phyloP scores from a whole-genome alignment of 2,329 filamentous ascomycete genomes.

The Alternaria dauci region DNA sequence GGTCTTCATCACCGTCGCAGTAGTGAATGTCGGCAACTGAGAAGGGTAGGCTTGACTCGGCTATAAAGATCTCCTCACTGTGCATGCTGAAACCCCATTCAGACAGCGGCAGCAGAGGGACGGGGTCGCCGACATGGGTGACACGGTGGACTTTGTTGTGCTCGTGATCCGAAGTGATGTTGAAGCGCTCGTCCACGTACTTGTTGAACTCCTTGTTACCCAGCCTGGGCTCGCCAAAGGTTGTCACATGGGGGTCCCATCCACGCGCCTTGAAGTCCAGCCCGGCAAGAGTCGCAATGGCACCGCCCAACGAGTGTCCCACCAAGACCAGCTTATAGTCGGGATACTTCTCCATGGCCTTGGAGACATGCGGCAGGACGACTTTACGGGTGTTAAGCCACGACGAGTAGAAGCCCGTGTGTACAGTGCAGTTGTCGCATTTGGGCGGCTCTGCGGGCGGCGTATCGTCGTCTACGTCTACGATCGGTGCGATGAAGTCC shows the following conservation, averaged over 20 bases:
- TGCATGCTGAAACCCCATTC: constrained; percentile 92
- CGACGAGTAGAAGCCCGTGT: constrained; percentile 85
- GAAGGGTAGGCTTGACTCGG: constrained; percentile 74
- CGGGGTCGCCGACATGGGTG: constrained; percentile 86
- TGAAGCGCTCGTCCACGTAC: constrained; percentile 65
- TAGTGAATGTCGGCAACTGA: constrained; percentile 71
- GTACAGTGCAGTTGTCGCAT: constrained; percentile 90
- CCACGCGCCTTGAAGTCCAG: constrained; percentile 82
- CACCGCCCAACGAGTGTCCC: constrained; percentile 91
- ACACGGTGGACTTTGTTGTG: constrained; percentile 72
- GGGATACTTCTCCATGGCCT: constrained; percentile 68
- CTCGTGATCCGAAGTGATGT: constrained; percentile 31
- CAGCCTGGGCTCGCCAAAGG: constrained; percentile 84
- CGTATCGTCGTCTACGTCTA: constrained; percentile 24
- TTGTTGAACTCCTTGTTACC: constrained; percentile 63
- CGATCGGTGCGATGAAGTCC: constrained; percentile 33
- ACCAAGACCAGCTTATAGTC: constrained; percentile 79
- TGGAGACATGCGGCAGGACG: constrained; percentile 73
- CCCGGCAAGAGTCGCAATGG: constrained; percentile 85
- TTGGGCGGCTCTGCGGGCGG: constrained; percentile 55
- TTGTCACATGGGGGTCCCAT: constrained; percentile 81
- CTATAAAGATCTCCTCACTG: constrained; percentile 86
- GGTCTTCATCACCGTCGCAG: constrained; percentile 77
- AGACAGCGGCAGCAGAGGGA: constrained; percentile 82
- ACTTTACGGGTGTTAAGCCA: constrained; percentile 78